phyloP scores from a whole-genome alignment of 2,329 filamentous ascomycete species.

The Keithomyces neogunnii region DNA sequence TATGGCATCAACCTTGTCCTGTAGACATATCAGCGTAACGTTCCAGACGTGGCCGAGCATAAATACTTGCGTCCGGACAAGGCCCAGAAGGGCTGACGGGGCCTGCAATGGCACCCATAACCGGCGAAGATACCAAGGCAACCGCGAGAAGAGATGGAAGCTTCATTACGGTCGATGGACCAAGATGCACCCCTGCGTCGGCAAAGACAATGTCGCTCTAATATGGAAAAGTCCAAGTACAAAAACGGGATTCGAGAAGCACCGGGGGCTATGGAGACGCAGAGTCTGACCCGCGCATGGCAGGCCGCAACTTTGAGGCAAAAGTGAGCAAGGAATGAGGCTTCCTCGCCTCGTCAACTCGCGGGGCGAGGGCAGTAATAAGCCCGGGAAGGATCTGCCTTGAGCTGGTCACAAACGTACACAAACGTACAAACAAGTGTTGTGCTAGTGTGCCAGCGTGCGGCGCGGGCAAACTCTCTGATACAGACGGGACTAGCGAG shows the following conservation, averaged over 20 bases:
- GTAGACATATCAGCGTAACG: not conserved
- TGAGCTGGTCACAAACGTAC: no score
- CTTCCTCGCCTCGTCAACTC: not conserved
- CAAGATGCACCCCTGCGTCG: not conserved
- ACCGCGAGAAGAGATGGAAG: not conserved
- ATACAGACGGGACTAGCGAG: no score
- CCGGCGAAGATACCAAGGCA: constrained; percentile 10
- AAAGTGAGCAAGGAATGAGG: not conserved
- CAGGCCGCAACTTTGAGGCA: not conserved
- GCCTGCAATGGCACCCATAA: constrained; percentile 10
- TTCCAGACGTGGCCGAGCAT: not conserved
- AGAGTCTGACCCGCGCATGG: not conserved
- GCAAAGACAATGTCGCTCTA: not conserved
- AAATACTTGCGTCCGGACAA: constrained; percentile 23
- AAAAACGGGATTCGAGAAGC: no score
- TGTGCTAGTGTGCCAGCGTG: no score
- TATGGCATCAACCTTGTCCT: constrained; percentile 32
- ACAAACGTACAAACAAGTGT: no score
- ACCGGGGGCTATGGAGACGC: no score
- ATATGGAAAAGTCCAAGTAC: no score
- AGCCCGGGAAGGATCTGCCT: no score
- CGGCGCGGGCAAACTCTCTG: no score
- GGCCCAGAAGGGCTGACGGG: constrained; percentile 25
- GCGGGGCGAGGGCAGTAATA: not conserved
- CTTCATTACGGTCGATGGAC: constrained; percentile 5